Evolutionary conservation across 163 green algal genomes (phyloP), one percentile per base, ranked within the genome.

Genomic region (Volvox carteri): DNA sequence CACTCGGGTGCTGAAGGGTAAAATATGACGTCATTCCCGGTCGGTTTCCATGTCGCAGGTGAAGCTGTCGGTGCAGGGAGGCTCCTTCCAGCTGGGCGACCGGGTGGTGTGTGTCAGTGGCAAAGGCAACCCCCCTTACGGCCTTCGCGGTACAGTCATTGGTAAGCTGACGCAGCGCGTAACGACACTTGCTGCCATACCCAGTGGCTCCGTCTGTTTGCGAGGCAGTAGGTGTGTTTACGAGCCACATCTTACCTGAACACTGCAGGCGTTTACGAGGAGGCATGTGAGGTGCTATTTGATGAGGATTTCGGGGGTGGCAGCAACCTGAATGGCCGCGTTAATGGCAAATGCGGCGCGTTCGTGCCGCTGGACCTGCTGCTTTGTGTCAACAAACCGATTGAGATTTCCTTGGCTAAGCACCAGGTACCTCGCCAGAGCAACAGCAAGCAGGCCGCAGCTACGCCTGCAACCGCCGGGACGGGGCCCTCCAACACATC

Each of bases 31-130:
- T n/a, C n/a, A n/a, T n/a, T n/a, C n/a, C n/a, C n/a, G n/a, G n/a
- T n/a, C 54, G 25, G 54, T 23, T 65, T 65, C 52, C 77, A 33
- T 35, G 50, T 78, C 28, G 39, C 56, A 85, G 60, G 54, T 91
- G 21, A 93, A 92, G 70, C 56, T 90, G 42, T 68, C 70, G 30
- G 60, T 90, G 19, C 90, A 92, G 78, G 96, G 96, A 25, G 96
- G 96, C 19, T 44, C 73, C 1, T 96, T 98, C 88, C 93, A 96
- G 78, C 92, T 98, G 52, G 97, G 97, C n/a, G 96, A 99, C 90
- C 90, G 97, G 0, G 94, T 97, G 18, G 94, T 95, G 16, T 93
- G 90, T 50, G 75, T 96, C 81, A 83, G 86, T n/a, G 92, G 88
- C 33, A 91, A 77, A 23, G 93, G 94, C 28, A 52, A 86, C 0